These are phyloP conservation scores for Panicum virgatum DNA, from an alignment of 202 grass and related monocot species.

Conservation along the genomic window DNA sequence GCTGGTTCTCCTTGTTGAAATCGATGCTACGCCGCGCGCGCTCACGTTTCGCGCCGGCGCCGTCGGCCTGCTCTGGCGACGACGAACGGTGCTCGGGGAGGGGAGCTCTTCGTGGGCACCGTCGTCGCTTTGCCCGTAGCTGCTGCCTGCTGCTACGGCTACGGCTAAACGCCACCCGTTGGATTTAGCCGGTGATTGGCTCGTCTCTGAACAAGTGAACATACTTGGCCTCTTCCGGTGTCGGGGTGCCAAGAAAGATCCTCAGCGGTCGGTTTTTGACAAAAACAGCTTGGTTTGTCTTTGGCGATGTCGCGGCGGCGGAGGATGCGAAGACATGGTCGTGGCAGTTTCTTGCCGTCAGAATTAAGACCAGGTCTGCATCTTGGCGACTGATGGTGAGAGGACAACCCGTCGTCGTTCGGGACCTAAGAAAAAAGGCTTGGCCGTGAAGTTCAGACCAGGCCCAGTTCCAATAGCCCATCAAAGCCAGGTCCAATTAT, in stretches of 20 bases:
- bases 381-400: no score
- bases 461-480: no score
- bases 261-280: not conserved
- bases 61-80: not conserved
- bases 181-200: not conserved
- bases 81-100: not conserved
- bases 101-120: not conserved
- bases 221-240: not conserved
- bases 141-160: not conserved
- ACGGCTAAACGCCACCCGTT: not conserved
- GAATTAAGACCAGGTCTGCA: not conserved
- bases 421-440: no score
- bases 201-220: no score
- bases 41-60: not conserved
- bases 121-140: slow-evolving; percentile 24
- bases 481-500: no score
- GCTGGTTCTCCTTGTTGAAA: not conserved
- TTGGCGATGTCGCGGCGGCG: not conserved
- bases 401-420: no score
- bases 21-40: not conserved
- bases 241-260: not conserved
- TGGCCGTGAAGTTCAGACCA: no score
- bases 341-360: not conserved
- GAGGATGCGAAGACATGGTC: not conserved
- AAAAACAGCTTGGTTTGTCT: not conserved